Base-by-base conservation (phyloP, 2,329 filamentous ascomycete genomes). In the Xylaria sp. region DNA sequence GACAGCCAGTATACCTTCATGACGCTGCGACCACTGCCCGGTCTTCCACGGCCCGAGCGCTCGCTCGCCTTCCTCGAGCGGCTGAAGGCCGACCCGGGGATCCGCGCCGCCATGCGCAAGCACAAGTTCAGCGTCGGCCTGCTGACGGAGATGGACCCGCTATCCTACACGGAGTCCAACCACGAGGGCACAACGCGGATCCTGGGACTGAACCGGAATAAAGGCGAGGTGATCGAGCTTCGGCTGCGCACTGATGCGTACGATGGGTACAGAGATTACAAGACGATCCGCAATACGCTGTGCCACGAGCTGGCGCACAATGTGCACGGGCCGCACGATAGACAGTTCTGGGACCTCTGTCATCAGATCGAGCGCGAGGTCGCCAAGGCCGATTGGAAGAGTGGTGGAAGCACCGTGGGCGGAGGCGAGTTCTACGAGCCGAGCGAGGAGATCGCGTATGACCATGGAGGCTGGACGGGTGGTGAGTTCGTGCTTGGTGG, bases 251-350 rank as follows among this genome's bases (percentile, higher is more conserved):
- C 96, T 1, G 96, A 99, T 81, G 93, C 92, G 2, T 93, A 96
- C 78, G 94, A 97, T 79, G 96, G 96, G 0, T 98, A 97, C 77
- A 84, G 96, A 44, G 93, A 97, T 78, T 99, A 98, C 82, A 91
- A 91, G 74, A 94, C 92, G 0, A 97, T 99, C 58, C 88, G 96
- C 60, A 93, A 92, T 74, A 98, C 96, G 54, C 84, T 99, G 13
- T 98, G 95, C 77, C 96, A 99, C 81, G 96, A 99, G 83, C 85
- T 99, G 20, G 91, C 94, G 72, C 96, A 99, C 80, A 97, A 97
- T 75, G 93, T 97, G 10, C 91, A 92, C 81, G 86, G 92, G 0
- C 89, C 92, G 0, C 96, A 99, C 79, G 94, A 98, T 80, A 84
- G 89, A 20, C 83, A 92, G 56, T 99, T 99, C 77, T 98, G 96